These are phyloP conservation scores for Neurospora africana DNA, from an alignment of 495 filamentous ascomycete genomes.

Conservation along the genomic window DNA sequence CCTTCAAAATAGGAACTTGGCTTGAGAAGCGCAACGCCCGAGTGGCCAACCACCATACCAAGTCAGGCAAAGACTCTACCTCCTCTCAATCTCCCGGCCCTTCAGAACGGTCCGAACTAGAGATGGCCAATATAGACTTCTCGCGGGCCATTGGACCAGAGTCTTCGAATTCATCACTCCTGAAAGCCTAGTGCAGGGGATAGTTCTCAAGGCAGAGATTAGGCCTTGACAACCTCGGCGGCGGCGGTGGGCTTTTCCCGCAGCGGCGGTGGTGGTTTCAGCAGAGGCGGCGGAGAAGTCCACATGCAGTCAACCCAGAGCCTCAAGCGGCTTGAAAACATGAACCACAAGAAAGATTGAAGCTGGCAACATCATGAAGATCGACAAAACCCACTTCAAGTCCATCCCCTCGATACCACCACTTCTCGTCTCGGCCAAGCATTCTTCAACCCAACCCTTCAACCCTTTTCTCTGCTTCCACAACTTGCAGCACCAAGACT, in stretches of 20 bases:
- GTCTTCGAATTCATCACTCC: not conserved
- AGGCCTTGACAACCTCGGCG: not conserved
- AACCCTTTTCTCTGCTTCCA: not conserved
- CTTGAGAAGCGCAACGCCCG: not conserved
- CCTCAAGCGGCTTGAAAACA: too few relatives aligned
- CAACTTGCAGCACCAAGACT: not conserved
- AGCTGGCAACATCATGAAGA: conserved; percentile 64
- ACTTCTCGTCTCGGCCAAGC: not conserved
- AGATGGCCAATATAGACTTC: not conserved
- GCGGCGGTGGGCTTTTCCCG: not conserved
- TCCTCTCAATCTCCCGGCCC: not conserved
- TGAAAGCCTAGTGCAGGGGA: not conserved
- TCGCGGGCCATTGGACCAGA: not conserved
- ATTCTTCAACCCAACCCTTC: not conserved
- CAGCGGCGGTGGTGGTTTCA: not conserved
- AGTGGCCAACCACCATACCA: not conserved
- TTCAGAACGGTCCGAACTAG: not conserved
- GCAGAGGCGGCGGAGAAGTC: not conserved
- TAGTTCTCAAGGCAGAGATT: not conserved
- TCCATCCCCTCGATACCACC: conserved; percentile 40
- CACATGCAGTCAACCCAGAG: too few relatives aligned
- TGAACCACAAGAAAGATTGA: conserved; percentile 20
- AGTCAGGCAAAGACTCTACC: not conserved
- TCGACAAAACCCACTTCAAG: conserved; percentile 37
- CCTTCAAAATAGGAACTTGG: not conserved